A percentile compares a stretch with the other conserved stretches of the same genome.
Evolutionary conservation across 176 grass and related monocot genomes (phyloP).

Genomic region (Ensete ventricosum): DNA sequence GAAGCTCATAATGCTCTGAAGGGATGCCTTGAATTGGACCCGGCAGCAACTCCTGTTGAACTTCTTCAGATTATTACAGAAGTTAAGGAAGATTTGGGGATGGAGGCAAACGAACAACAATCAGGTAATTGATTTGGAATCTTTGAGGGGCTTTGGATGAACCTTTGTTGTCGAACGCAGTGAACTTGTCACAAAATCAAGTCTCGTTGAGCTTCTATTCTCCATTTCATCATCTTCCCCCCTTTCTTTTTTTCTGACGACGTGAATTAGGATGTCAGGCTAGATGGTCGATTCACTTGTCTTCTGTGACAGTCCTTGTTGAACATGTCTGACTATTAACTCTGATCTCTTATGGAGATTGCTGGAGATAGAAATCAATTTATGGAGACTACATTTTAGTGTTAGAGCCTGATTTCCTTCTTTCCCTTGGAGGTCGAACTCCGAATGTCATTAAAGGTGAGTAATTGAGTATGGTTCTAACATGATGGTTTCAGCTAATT

Average conservation of each 20-base stretch:
- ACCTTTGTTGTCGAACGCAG: not conserved
- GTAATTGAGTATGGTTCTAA: not conserved
- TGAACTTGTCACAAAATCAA: constrained; percentile 5
- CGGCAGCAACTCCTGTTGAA: constrained; percentile 82
- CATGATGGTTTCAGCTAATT: not conserved
- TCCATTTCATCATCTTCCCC: not conserved
- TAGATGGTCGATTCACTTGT: constrained; percentile 24
- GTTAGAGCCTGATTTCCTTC: not conserved
- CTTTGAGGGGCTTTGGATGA: not conserved
- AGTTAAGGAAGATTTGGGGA: constrained; percentile 37
- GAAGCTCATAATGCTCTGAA: constrained; percentile 58
- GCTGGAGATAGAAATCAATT: not conserved
- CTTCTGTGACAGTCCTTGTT: constrained; percentile 31
- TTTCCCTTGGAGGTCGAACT: not conserved
- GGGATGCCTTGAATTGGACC: constrained; percentile 85
- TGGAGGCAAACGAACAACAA: constrained; percentile 27
- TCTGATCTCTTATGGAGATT: not conserved
- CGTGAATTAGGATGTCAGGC: constrained; percentile 49
- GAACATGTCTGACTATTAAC: constrained; percentile 1
- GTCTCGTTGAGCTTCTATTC: constrained; percentile 1
- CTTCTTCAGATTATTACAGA: constrained; percentile 86
- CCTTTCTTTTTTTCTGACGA: constrained; percentile 34
- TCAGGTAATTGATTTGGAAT: constrained; percentile 18
- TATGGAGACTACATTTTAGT: not conserved
- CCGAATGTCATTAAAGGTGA: not conserved